Evolutionary conservation across 2,329 filamentous ascomycete species (phyloP), one percentile per base, ranked within the genome.

Genomic region (Fusarium sp.): DNA sequence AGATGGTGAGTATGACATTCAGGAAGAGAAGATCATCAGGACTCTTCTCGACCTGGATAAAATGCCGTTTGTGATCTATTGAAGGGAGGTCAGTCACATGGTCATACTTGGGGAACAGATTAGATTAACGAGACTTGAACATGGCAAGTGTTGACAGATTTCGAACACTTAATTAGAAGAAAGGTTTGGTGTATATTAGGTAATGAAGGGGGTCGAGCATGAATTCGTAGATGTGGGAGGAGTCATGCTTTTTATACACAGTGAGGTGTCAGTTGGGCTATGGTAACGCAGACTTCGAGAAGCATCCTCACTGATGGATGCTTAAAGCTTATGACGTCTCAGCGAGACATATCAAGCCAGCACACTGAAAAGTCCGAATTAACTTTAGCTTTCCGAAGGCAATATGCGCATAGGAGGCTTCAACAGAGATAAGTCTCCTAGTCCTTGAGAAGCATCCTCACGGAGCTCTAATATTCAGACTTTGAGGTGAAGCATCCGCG

Each of bases 91-190:
- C 23, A 35, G 18, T 21, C 14, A 0, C 4, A 25, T 14, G 31
- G 16, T 11, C 3, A 10, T 19, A 25, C 12, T 25, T 21, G 4
- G 12, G 18, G 18, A 3, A 25, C 10, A 1, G 4, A 12, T 3
- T 25, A 11, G 7, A 16, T 4, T 35, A 19, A 35, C 18, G 1
- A 10, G 9, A 19, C 2, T 19, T 4, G 9, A 9, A 7, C 48
- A 51, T 51, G 48, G n/a, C 11, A 15, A 15, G 7, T 25, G n/a
- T 21, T 21, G 12, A 3, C 3, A 11, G n/a, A 35, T 4, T n/a
- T 19, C 9, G 10, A 39, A 4, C 31, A 38, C 9, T 11, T 11
- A 11, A 11, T 18, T 11, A 19, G 35, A 37, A 37, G 10, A 21
- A 21, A 38, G 37, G 10, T 16, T 16, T 42, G n/a, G 39, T 10